Evolutionary conservation across 202 grass and related monocot genomes (phyloP).

Genomic region (Carex sylvatica): DNA sequence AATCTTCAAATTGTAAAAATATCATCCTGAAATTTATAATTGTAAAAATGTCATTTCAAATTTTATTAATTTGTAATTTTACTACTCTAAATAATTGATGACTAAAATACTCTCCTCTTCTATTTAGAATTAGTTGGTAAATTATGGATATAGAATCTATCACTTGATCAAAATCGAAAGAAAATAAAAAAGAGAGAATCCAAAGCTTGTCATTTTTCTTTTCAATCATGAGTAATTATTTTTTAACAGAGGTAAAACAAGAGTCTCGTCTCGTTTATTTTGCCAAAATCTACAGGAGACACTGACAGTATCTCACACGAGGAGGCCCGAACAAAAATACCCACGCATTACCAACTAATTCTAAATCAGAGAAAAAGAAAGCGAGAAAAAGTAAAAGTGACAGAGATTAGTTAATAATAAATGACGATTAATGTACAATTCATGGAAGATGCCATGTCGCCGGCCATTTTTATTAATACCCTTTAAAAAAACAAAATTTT

Average conservation of each 20-base stretch:
- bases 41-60: too few relatives aligned
- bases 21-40: too few relatives aligned
- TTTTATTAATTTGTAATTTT: too few relatives aligned
- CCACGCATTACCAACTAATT: not conserved
- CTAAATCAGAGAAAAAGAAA: not conserved
- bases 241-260: not conserved
- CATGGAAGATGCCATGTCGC: conserved; percentile 67
- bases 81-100: too few relatives aligned
- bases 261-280: not conserved
- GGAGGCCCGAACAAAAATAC: not conserved
- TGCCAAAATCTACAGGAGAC: not conserved
- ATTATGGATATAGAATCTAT: too few relatives aligned
- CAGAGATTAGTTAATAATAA: conserved; percentile 7
- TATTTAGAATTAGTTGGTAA: too few relatives aligned
- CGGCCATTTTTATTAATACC: too few relatives aligned
- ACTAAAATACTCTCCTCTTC: too few relatives aligned
- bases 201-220: conserved; percentile 4
- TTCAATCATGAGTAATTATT: not conserved
- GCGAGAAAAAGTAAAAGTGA: not conserved
- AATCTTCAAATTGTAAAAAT: too few relatives aligned
- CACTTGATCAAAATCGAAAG: not conserved
- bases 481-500: too few relatives aligned
- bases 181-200: not conserved
- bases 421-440: conserved; percentile 2
- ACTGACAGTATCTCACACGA: conserved; percentile 23